Conservation (phyloP, 495 filamentous ascomycete genomes). For the Hypoxylon lienhwacheense region DNA sequence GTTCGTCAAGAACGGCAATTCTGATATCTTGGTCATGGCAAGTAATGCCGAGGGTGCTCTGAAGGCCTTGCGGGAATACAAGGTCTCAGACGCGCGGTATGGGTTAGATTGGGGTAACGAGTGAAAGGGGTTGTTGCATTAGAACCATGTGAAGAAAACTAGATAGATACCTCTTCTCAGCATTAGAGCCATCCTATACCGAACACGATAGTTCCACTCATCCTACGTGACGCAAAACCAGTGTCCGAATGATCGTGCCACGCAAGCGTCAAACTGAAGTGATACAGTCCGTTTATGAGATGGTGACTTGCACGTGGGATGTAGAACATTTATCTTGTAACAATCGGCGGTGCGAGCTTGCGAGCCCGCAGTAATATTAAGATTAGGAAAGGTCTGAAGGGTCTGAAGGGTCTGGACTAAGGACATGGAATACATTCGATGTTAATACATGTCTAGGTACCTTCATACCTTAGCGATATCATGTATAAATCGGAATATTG, state of each 20-base stretch:
- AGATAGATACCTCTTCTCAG: conserved; percentile 9
- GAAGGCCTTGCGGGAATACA: conserved; percentile 70
- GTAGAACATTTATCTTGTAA: too few relatives aligned
- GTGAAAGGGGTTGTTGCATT: conserved; percentile 36
- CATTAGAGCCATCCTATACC: background rate
- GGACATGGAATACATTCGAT: too few relatives aligned
- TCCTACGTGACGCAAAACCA: conserved; percentile 6
- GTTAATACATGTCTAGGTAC: too few relatives aligned
- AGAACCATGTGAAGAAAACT: conserved; percentile 13
- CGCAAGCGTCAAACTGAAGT: too few relatives aligned
- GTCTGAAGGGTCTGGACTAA: too few relatives aligned
- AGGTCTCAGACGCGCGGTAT: conserved; percentile 69
- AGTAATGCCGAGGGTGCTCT: conserved; percentile 70
- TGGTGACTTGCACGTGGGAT: too few relatives aligned
- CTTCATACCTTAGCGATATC: too few relatives aligned
- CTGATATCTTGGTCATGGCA: conserved; percentile 76
- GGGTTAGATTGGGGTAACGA: conserved; percentile 80
- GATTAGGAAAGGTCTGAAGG: too few relatives aligned
- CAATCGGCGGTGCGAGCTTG: too few relatives aligned
- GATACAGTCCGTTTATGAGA: too few relatives aligned
- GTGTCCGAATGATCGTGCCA: background rate
- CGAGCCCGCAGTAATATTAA: too few relatives aligned
- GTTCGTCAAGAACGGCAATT: conserved; percentile 71
- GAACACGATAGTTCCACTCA: background rate
- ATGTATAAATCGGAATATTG: too few relatives aligned